Base-by-base conservation (phyloP, 2,329 filamentous ascomycete genomes). In the Penicillium hordei region DNA sequence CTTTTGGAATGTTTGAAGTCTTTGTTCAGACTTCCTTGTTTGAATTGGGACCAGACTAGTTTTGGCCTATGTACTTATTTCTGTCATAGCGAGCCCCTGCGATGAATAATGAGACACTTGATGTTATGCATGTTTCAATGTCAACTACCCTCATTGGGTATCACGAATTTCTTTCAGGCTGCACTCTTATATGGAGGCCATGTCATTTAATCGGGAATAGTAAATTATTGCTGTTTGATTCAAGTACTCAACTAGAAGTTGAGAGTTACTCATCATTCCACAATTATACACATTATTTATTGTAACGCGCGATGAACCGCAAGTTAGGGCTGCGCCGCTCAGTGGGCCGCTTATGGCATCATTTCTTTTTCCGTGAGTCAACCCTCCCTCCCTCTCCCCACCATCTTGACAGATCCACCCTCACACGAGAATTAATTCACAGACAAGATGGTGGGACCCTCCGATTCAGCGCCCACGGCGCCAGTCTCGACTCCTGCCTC, bases 291-390 rank as follows among this genome's bases (percentile, higher is more conserved):
- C 3, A 36, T 27, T 36, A 21, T 52, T 25, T 7, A 36, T 52
- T 45, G 17, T 27, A 34, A n/a, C 9, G 29, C 5, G 21, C 39
- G 17, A 52, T 52, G 50, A 52, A 46, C 13, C 31, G 9, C 49
- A 53, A 53, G 57, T 65, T 70, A 71, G 65, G 64, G 68, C 64
- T 70, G 63, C 62, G 57, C 40, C 61, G 58, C 31, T 59, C 54
- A 45, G 61, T 63, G 65, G 53, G 62, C 69, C 62, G 68, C 69
- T 72, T 71, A 68, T 71, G 69, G 68, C 70, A 71, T 72, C 68
- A 72, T 64, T 59, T 55, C 58, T 64, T 67, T 66, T 67, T 68
- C 57, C 61, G 61, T 72, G 70, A 72, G 66, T 73, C 68, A 72
- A 66, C 61, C 50, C 61, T 63, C 59, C 19, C 39, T 59, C 56